These are phyloP conservation scores for Rugonectria rugulosa DNA, from an alignment of 2,329 filamentous ascomycete genomes.

Conservation along the genomic window DNA sequence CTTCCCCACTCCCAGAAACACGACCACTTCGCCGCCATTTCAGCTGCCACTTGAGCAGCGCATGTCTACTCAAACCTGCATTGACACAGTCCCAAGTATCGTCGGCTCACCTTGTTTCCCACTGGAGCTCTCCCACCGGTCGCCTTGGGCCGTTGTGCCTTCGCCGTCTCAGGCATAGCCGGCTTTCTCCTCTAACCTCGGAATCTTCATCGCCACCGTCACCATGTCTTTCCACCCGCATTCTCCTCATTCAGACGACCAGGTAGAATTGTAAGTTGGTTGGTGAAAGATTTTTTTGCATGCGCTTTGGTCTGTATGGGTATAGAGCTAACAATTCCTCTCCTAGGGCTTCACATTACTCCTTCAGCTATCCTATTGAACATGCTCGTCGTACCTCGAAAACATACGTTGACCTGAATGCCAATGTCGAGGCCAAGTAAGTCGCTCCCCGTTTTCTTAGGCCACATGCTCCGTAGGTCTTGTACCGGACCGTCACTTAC, in stretches of 20 bases:
- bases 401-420: constrained; percentile 52
- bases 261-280: constrained; percentile 38
- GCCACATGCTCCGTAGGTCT: background rate
- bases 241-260: constrained; percentile 35
- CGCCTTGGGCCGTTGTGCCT: constrained; percentile 1
- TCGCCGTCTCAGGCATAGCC: constrained; percentile 1
- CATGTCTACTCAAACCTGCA: background rate
- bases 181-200: background rate
- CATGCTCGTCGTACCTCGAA: constrained; percentile 44
- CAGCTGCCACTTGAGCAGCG: constrained; percentile 15
- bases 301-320: background rate
- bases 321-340: constrained; percentile 26
- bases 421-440: constrained; percentile 56
- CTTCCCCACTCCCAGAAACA: constrained; percentile 28
- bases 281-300: too few relatives aligned
- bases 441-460: constrained; percentile 21
- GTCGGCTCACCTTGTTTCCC: background rate
- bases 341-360: constrained; percentile 38
- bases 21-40: constrained; percentile 12
- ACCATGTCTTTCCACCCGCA: constrained; percentile 26
- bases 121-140: constrained; percentile 2
- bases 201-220: constrained; percentile 5
- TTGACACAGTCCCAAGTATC: background rate
- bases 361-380: constrained; percentile 45
- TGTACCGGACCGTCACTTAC: constrained; percentile 22